These are phyloP conservation scores for Thamnidium elegans DNA, from an alignment of 192 early-diverging fungal species.

Conservation along the genomic window DNA sequence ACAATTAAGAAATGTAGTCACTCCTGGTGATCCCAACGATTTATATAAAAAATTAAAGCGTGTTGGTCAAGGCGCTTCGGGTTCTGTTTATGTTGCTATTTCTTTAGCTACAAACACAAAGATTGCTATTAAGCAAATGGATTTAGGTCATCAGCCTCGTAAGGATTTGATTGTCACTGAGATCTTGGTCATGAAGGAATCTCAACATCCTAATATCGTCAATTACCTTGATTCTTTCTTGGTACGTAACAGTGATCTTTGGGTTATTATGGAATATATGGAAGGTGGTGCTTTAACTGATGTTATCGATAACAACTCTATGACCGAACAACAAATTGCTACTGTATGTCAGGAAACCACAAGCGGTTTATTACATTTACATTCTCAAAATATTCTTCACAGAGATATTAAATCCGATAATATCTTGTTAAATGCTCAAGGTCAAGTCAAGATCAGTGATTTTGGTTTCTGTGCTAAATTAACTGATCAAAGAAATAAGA, in stretches of 20 bases:
- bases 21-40: constrained; percentile 83
- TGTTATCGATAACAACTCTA: constrained; percentile 91
- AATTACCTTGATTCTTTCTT: constrained; percentile 96
- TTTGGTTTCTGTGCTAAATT: constrained; percentile 95
- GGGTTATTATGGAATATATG: constrained; percentile 99
- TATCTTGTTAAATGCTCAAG: constrained; percentile 74
- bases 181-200: constrained; percentile 93
- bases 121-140: constrained; percentile 95
- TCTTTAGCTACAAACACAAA: constrained; percentile 65
- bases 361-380: constrained; percentile 78
- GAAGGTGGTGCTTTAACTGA: constrained; percentile 98
- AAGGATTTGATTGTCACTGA: constrained; percentile 92
- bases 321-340: constrained; percentile 95
- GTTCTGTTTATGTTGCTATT: constrained; percentile 95
- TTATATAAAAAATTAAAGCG: constrained; percentile 94
- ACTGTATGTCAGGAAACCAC: constrained; percentile 88
- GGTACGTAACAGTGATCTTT: constrained; percentile 80
- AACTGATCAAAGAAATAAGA: constrained; percentile 78
- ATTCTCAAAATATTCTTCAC: constrained; percentile 83
- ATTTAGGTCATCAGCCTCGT: constrained; percentile 79
- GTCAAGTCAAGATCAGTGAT: constrained; percentile 88
- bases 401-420: constrained; percentile 91
- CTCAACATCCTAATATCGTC: constrained; percentile 94
- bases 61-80: constrained; percentile 97
- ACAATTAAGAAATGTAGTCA: constrained; percentile 85